phyloP scores from a whole-genome alignment of 768 basidiomycete species.

The Favolaschia claudopus region DNA sequence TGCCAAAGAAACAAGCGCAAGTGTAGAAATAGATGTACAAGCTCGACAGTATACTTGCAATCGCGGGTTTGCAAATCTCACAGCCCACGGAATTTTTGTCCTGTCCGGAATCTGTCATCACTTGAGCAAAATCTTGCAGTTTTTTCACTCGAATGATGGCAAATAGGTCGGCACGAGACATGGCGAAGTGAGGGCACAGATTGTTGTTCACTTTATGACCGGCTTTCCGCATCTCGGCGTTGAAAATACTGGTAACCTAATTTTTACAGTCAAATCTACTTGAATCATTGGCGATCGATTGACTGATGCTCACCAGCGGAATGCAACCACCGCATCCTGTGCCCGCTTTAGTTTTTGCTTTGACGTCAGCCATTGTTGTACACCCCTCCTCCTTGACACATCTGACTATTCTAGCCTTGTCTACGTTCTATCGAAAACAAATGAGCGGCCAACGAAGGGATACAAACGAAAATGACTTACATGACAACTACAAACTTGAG shows the following conservation, averaged over 20 bases:
- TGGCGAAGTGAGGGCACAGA: slow-evolving; percentile 71
- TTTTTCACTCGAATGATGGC: slow-evolving; percentile 69
- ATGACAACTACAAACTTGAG: slow-evolving; percentile 78
- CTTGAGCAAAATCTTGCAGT: slow-evolving; percentile 59
- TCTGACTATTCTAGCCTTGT: slow-evolving; percentile 61
- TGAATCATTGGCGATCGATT: slow-evolving; percentile 43
- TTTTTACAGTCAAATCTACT: not conserved
- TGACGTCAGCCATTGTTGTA: slow-evolving; percentile 58
- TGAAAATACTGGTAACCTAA: slow-evolving; percentile 43
- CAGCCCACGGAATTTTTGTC: slow-evolving; percentile 65
- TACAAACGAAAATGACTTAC: slow-evolving; percentile 33
- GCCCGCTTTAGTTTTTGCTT: slow-evolving; percentile 72
- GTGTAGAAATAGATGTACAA: slow-evolving; percentile 30
- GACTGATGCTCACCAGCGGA: slow-evolving; percentile 52
- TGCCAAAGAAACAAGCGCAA: not conserved
- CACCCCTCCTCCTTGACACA: slow-evolving; percentile 60
- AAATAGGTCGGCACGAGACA: slow-evolving; percentile 73
- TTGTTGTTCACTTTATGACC: slow-evolving; percentile 65
- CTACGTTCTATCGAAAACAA: slow-evolving; percentile 54
- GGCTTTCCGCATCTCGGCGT: slow-evolving; percentile 72
- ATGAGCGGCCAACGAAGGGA: not conserved
- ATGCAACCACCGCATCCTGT: slow-evolving; percentile 80
- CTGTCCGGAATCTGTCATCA: slow-evolving; percentile 59
- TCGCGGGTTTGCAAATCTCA: slow-evolving; percentile 75
- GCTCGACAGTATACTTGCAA: slow-evolving; percentile 60